Evolutionary conservation across 805 yeast genomes (phyloP).

Genomic region (Metschnikowia orientalis): DNA sequence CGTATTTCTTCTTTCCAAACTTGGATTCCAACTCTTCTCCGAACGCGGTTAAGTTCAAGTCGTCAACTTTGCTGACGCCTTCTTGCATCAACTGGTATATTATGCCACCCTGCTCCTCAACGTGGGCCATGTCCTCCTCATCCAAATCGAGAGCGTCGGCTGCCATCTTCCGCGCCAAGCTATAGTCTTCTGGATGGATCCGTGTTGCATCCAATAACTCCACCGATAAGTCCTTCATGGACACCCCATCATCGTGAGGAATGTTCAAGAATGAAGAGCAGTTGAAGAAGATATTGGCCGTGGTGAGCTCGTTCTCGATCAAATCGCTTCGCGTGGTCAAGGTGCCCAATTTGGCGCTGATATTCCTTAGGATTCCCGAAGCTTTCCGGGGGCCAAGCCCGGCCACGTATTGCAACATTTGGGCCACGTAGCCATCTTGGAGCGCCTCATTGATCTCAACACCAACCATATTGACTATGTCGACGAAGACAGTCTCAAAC

Average conservation of each 20-base stretch:
- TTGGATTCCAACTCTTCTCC: slow-evolving; percentile 80
- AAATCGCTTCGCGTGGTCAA: slow-evolving; percentile 71
- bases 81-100: slow-evolving; percentile 68
- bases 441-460: slow-evolving; percentile 90
- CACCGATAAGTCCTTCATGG: slow-evolving; percentile 52
- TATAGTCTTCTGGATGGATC: slow-evolving; percentile 97
- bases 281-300: slow-evolving; percentile 81
- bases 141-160: slow-evolving; percentile 95
- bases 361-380: slow-evolving; percentile 74
- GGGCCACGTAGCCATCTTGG: slow-evolving; percentile 66
- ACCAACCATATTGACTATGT: slow-evolving; percentile 86
- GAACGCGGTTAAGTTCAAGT: slow-evolving; percentile 83
- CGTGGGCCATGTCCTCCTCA: slow-evolving; percentile 82
- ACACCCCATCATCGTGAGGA: slow-evolving; percentile 59
- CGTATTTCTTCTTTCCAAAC: slow-evolving; percentile 68
- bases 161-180: slow-evolving; percentile 93
- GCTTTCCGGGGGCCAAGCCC: slow-evolving; percentile 98
- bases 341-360: slow-evolving; percentile 58
- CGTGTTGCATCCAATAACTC: slow-evolving; percentile 91
- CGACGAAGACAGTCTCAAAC: slow-evolving; percentile 79
- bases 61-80: slow-evolving; percentile 73
- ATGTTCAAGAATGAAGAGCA: slow-evolving; percentile 87
- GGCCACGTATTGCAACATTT: slow-evolving; percentile 68
- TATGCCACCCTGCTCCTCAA: slow-evolving; percentile 79
- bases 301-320: slow-evolving; percentile 72